Conservation (phyloP, 306 rosid species). For the Bauhinia variegata region DNA sequence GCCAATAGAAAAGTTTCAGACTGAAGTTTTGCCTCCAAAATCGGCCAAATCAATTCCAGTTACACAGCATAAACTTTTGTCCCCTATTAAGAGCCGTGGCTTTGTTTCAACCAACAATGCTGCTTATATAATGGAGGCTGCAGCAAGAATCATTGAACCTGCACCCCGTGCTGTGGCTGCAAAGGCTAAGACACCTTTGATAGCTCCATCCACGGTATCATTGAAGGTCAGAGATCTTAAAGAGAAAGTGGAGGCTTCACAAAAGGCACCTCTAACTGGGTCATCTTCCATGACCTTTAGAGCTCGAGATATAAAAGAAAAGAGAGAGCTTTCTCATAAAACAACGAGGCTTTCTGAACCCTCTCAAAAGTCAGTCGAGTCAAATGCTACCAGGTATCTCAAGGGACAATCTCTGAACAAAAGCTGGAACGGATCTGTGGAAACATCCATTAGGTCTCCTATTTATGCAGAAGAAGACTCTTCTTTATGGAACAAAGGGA, state of each 20-base stretch:
- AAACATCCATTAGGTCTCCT: slow-evolving; percentile 50
- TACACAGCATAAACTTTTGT: slow-evolving; percentile 90
- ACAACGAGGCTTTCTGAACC: slow-evolving; percentile 54
- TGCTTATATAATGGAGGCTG: slow-evolving; percentile 96
- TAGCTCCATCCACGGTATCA: slow-evolving; percentile 63
- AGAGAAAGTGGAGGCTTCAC: slow-evolving; percentile 74
- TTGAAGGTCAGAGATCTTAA: slow-evolving; percentile 77
- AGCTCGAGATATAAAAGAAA: slow-evolving; percentile 62
- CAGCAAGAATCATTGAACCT: slow-evolving; percentile 84
- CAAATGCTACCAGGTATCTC: slow-evolving; percentile 73
- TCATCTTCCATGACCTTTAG: slow-evolving; percentile 61
- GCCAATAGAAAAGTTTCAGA: slow-evolving; percentile 91
- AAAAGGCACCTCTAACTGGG: slow-evolving; percentile 52
- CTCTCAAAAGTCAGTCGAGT: slow-evolving; percentile 64
- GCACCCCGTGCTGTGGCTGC: slow-evolving; percentile 52
- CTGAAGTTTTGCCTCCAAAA: slow-evolving; percentile 90
- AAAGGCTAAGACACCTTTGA: slow-evolving; percentile 56
- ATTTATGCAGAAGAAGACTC: slow-evolving; percentile 56
- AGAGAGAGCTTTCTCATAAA: slow-evolving; percentile 58
- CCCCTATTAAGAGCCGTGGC: slow-evolving; percentile 84
- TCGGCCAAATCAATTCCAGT: slow-evolving; percentile 87
- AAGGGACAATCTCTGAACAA: slow-evolving; percentile 84
- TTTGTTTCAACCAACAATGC: slow-evolving; percentile 77
- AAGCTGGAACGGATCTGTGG: slow-evolving; percentile 88
- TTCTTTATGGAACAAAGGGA: slow-evolving; percentile 58